Evolutionary conservation across 371 early-diverging fungal genomes (phyloP).

Genomic region (Dinochytrium kinnereticum): DNA sequence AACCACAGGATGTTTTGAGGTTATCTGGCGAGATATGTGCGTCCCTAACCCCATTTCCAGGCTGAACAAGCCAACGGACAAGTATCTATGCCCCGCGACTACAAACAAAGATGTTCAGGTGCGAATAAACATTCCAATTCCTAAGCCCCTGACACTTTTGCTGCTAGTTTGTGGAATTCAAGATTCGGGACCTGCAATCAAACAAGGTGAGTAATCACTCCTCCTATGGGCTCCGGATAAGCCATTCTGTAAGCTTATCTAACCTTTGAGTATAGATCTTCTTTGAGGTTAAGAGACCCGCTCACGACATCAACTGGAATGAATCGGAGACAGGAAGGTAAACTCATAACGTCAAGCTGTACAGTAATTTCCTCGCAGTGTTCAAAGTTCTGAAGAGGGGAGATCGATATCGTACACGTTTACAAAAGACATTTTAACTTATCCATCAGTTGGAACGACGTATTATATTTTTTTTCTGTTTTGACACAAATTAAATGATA

Average conservation of each 20-base stretch:
- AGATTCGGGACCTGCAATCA: conserved; percentile 40
- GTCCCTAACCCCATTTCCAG: conserved; percentile 12
- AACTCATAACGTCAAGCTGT: background rate
- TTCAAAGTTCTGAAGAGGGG: conserved; percentile 28
- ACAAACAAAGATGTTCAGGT: conserved; percentile 13
- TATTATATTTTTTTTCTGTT: conserved; percentile 20
- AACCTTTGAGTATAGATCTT: conserved; percentile 29
- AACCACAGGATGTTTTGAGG: background rate
- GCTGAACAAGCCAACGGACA: background rate
- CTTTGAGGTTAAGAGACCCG: conserved; percentile 47
- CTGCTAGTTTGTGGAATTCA: conserved; percentile 43
- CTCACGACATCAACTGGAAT: conserved; percentile 37
- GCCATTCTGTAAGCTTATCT: background rate
- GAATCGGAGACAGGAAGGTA: conserved; percentile 28
- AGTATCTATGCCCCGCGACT: conserved; percentile 13
- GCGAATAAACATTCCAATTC: background rate
- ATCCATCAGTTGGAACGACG: conserved; percentile 45
- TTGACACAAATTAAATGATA: background rate
- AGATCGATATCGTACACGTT: conserved; percentile 47
- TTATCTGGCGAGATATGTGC: no score
- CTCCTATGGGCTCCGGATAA: background rate
- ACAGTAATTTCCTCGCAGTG: background rate
- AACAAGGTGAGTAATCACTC: conserved; percentile 25
- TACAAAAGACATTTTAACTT: conserved; percentile 37
- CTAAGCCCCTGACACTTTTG: background rate